phyloP scores from a whole-genome alignment of 768 basidiomycete species.

The Leccinellum rugosiceps region DNA sequence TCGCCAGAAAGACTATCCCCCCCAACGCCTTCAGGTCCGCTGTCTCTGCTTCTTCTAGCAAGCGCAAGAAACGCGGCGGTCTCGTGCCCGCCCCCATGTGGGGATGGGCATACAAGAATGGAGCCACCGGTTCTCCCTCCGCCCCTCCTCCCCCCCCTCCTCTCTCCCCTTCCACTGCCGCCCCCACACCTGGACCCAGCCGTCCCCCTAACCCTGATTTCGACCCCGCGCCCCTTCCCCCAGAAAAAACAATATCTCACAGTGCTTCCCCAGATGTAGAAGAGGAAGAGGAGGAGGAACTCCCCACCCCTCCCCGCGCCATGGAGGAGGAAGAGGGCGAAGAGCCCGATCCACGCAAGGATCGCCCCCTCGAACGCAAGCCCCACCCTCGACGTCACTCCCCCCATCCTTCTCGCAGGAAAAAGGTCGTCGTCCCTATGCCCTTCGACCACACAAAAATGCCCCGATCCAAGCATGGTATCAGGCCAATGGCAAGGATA shows the following conservation, averaged over 20 bases:
- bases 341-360: constrained; percentile 25
- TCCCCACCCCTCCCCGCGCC: constrained; percentile 44
- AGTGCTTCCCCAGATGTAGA: constrained; percentile 30
- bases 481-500: background rate
- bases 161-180: constrained; percentile 1
- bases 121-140: constrained; percentile 18
- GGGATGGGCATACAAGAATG: constrained; percentile 71
- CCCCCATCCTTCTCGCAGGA: no score
- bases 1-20: constrained; percentile 5
- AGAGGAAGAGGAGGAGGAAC: constrained; percentile 41
- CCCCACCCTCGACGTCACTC: no score
- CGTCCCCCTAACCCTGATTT: constrained; percentile 4
- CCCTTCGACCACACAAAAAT: constrained; percentile 17
- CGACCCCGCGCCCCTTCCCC: background rate
- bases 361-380: constrained; percentile 9
- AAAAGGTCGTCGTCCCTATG: constrained; percentile 13
- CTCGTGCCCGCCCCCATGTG: constrained; percentile 81
- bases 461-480: constrained; percentile 19
- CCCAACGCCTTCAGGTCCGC: constrained; percentile 2
- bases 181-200: constrained; percentile 4
- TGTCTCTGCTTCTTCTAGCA: constrained; percentile 17
- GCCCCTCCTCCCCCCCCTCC: constrained; percentile 3
- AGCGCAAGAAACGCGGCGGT: constrained; percentile 56
- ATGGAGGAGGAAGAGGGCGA: constrained; percentile 65
- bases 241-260: background rate